Percentiles rank a stretch among this genome's conserved stretches.
phyloP scores from a whole-genome alignment of 768 basidiomycete species.

The Leccinum barrowsii region DNA sequence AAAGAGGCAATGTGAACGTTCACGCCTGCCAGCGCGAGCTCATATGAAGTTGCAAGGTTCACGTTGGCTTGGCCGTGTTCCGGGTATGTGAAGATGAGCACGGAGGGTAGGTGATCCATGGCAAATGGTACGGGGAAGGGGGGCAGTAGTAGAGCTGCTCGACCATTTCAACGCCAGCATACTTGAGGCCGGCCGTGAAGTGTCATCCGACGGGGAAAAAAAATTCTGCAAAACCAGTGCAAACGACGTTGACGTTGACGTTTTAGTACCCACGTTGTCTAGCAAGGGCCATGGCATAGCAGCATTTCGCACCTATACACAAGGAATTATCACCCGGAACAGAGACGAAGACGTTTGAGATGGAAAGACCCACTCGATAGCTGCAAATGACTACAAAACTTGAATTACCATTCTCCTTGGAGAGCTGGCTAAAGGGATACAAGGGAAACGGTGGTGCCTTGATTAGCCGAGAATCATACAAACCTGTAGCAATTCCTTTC shows the following conservation, averaged over 20 bases:
- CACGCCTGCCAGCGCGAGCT: slow-evolving; percentile 13
- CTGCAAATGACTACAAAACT: neutral
- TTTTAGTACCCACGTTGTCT: neutral
- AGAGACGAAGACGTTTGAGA: neutral
- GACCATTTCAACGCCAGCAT: neutral
- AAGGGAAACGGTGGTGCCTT: neutral
- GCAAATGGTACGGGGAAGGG: neutral
- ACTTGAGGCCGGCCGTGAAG: neutral
- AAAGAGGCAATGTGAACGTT: slow-evolving; percentile 12
- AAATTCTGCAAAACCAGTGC: no score
- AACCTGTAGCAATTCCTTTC: no score
- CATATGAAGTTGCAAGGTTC: slow-evolving; percentile 9
- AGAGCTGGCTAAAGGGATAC: neutral
- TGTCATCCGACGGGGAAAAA: neutral
- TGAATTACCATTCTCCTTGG: neutral
- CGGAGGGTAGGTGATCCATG: neutral
- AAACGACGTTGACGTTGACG: neutral
- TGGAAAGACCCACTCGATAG: neutral
- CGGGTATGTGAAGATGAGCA: slow-evolving; percentile 10
- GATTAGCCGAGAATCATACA: neutral
- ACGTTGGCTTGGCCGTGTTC: slow-evolving; percentile 6
- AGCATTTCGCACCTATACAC: neutral
- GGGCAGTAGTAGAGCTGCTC: neutral
- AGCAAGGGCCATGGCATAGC: neutral
- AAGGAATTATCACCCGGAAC: neutral